These are phyloP conservation scores for Gamsiella multidivaricata DNA, from an alignment of 192 early-diverging fungal species.

Conservation along the genomic window DNA sequence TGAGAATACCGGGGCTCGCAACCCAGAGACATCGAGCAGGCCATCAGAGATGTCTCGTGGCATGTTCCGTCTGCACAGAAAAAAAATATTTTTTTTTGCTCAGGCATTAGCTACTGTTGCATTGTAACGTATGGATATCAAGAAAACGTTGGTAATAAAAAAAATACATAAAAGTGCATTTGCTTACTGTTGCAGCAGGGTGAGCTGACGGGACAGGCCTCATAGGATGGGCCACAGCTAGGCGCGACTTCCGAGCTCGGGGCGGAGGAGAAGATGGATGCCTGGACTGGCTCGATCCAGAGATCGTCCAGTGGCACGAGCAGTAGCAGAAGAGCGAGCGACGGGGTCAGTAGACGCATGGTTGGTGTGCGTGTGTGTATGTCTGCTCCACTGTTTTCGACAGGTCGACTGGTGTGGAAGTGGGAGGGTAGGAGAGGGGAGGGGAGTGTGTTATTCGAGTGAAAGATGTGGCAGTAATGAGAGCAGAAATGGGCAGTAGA, in stretches of 20 bases:
- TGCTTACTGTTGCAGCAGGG: slow-evolving; percentile 49
- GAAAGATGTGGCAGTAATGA: neutral
- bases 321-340: slow-evolving; percentile 2
- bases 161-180: neutral
- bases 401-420: too few relatives aligned
- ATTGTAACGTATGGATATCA: too few relatives aligned
- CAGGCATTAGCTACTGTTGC: too few relatives aligned
- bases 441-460: too few relatives aligned
- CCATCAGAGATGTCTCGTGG: slow-evolving; percentile 32
- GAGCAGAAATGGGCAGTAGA: neutral
- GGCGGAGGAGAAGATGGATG: slow-evolving; percentile 9
- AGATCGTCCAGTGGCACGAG: slow-evolving; percentile 4
- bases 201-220: slow-evolving; percentile 16
- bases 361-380: neutral
- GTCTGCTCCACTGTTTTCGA: too few relatives aligned
- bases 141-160: neutral
- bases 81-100: neutral
- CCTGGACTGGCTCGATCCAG: slow-evolving; percentile 24
- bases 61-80: slow-evolving; percentile 18
- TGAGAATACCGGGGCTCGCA: slow-evolving; percentile 26
- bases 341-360: slow-evolving; percentile 21
- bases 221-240: slow-evolving; percentile 14
- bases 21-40: slow-evolving; percentile 33
- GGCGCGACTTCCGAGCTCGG: neutral
- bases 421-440: neutral